phyloP scores from a whole-genome alignment of 1,139 yeast species.

The Suhomyces terraborum region DNA sequence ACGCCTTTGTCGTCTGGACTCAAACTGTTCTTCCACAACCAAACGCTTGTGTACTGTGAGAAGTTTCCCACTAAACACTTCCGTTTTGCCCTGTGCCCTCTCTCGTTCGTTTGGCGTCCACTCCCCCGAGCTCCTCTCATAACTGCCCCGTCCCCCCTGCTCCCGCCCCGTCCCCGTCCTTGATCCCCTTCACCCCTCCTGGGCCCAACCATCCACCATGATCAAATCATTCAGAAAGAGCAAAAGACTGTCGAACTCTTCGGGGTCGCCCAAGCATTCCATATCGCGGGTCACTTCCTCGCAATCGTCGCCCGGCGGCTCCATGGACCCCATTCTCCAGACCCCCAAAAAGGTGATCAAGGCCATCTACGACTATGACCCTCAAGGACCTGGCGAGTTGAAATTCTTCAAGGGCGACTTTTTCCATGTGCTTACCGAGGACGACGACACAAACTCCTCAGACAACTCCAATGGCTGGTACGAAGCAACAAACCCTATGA shows the following conservation, averaged over 20 bases:
- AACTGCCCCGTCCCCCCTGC: background rate
- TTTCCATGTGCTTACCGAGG: conserved; percentile 73
- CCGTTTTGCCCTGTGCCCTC: background rate
- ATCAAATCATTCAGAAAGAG: conserved; percentile 48
- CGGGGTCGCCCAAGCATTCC: conserved; percentile 38
- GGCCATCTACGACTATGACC: conserved; percentile 75
- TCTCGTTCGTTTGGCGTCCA: background rate
- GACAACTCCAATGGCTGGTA: conserved; percentile 65
- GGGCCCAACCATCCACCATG: conserved; percentile 31
- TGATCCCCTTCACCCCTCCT: too few relatives aligned
- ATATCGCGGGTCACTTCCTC: conserved; percentile 37
- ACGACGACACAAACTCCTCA: conserved; percentile 41
- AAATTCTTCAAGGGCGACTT: conserved; percentile 82
- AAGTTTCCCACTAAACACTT: background rate
- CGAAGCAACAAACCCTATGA: conserved; percentile 86
- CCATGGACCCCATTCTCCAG: conserved; percentile 29
- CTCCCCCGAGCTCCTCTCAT: background rate
- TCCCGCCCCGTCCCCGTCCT: conserved; percentile 1
- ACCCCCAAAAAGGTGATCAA: conserved; percentile 81
- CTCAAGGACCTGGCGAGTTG: conserved; percentile 83
- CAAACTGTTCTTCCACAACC: conserved; percentile 2
- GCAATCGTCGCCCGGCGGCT: conserved; percentile 13
- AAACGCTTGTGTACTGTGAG: background rate
- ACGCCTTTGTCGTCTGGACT: conserved; percentile 8
- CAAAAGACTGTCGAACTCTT: conserved; percentile 43